phyloP scores from a whole-genome alignment of 106 monocot species.

The Dioscorea dumetorum region DNA sequence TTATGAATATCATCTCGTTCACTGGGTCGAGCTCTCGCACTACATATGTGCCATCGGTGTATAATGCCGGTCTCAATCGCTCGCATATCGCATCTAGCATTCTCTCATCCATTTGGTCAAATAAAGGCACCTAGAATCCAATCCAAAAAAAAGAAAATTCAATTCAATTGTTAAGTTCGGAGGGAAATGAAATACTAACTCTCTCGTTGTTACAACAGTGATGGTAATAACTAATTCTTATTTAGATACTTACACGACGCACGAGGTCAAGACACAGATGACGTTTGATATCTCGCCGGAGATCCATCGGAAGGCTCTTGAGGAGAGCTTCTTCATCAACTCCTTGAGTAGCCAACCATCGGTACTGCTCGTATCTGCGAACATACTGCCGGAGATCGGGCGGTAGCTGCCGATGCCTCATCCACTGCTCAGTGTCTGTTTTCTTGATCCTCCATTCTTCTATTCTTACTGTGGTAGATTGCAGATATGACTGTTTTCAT shows the following conservation, averaged over 20 bases:
- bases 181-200: no score
- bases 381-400: conserved; percentile 47
- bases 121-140: conserved; percentile 56
- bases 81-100: conserved; percentile 90
- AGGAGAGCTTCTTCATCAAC: conserved; percentile 69
- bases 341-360: conserved; percentile 68
- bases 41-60: conserved; percentile 45
- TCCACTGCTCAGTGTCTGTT: conserved; percentile 53
- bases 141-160: no score
- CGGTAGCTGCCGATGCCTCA: conserved; percentile 58
- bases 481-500: conserved; percentile 41
- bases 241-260: conserved; percentile 32
- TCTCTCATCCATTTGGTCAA: conserved; percentile 84
- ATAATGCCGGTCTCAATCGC: conserved; percentile 61
- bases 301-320: conserved; percentile 52
- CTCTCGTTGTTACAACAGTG: no score
- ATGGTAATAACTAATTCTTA: no score
- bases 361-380: conserved; percentile 66
- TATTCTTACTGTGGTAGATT: conserved; percentile 33
- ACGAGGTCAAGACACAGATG: conserved; percentile 84
- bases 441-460: conserved; percentile 58
- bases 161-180: no score
- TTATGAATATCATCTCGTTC: conserved; percentile 74
- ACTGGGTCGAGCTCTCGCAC: conserved; percentile 76
- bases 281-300: conserved; percentile 79